Evolutionary conservation across 805 yeast species (phyloP), one percentile per base, ranked within the genome.

Genomic region (Lachancea fermentati): DNA sequence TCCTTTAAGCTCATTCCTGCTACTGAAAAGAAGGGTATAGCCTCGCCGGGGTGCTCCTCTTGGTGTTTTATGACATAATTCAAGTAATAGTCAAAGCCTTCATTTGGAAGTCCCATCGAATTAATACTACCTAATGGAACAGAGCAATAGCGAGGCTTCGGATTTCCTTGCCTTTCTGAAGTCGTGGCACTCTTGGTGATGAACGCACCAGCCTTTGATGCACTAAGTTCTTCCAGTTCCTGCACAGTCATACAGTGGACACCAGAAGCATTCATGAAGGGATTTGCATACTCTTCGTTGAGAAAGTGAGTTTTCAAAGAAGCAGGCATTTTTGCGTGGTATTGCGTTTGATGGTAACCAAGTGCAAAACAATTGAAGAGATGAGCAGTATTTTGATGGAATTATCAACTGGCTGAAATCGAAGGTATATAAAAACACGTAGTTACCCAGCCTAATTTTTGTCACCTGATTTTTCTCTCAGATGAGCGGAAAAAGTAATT

Each of bases 231-330:
- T 19, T 55, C 53, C 34, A 58, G 34, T 34, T 57, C 62, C 11
- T 44, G 32, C 5, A 44, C 46, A n/a, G 49, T 47, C 60, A 57
- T 53, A 42, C 62, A 58, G 43, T 57, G 58, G 31, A 58, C 63
- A 32, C 63, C 63, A 2, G 62, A 57, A 2, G 63, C 62, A 30
- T 58, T 58, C 60, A 57, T 57, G 15, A 58, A 51, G 9, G 63
- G 63, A 33, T 55, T 58, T 30, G 47, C 50, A 38, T 48, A 58
- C 13, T 43, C 42, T 19, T 35, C 39, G 30, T 43, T 43, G 28
- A 49, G 37, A 39, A 57, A 55, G 13, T 41, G 37, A 12, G 57
- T 55, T 11, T 45, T 39, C 37, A 58, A 38, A 9, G 46, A 36
- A 4, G 47, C 46, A n/a, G 38, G 6, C 54, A 50, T 50, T n/a